Percentiles rank a stretch among this genome's conserved stretches.
Conservation (phyloP, 306 rosid genomes). For the apple (Malus domestica) region DNA sequence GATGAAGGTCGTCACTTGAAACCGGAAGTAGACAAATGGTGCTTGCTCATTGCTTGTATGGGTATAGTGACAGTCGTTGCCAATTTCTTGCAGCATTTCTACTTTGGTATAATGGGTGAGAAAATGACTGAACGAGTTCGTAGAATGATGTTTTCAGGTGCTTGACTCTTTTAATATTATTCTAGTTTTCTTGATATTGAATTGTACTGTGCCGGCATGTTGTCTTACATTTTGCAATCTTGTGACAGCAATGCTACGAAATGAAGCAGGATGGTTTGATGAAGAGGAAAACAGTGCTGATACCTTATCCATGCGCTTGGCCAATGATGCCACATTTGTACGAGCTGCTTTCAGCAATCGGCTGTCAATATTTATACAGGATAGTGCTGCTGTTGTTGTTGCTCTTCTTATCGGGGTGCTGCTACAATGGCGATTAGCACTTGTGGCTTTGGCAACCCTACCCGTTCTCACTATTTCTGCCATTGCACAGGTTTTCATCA, state of each 20-base stretch:
- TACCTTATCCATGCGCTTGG: conserved; percentile 97
- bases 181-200: conserved; percentile 2
- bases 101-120: conserved; percentile 99
- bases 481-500: conserved; percentile 76
- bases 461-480: conserved; percentile 91
- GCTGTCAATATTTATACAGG: conserved; percentile 96
- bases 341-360: conserved; percentile 98
- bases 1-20: conserved; percentile 29
- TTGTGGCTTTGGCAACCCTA: conserved; percentile 92
- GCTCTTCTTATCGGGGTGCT: conserved; percentile 86
- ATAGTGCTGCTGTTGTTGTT: conserved; percentile 91
- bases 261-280: conserved; percentile 98
- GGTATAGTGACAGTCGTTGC: conserved; percentile 94
- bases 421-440: conserved; percentile 92
- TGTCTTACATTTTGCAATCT: conserved; percentile 28
- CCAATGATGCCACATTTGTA: conserved; percentile 97
- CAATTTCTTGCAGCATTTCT: conserved; percentile 97
- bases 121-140: conserved; percentile 99
- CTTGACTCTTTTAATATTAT: background rate
- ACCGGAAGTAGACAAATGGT: conserved; percentile 77
- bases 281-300: conserved; percentile 97
- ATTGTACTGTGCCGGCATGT: conserved; percentile 3
- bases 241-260: conserved; percentile 92
- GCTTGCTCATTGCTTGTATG: conserved; percentile 97
- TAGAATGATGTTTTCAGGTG: conserved; percentile 99